Percentiles rank a stretch among this genome's conserved stretches.
These are phyloP conservation scores for Dianthus caryophyllus DNA, from an alignment of 148 eudicot genomes.

Conservation along the genomic window DNA sequence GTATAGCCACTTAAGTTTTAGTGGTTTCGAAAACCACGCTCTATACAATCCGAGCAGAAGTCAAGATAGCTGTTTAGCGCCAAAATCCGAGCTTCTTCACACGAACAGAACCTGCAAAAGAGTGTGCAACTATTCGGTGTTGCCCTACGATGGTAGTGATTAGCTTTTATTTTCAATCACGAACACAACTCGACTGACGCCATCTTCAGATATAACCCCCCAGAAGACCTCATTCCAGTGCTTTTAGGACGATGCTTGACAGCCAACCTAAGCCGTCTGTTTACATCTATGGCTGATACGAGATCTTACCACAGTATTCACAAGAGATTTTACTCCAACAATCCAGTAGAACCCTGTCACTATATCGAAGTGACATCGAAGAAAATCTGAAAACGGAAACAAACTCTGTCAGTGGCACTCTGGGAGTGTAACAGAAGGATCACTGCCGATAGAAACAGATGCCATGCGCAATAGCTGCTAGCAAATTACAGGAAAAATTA, in stretches of 20 bases:
- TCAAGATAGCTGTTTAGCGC: constrained; percentile 15
- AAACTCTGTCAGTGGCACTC: constrained; percentile 5
- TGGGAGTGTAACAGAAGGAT: no score
- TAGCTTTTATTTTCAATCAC: constrained; percentile 22
- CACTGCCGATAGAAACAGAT: no score
- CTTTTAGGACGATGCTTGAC: constrained; percentile 15
- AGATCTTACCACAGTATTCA: constrained; percentile 28
- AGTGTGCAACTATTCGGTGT: constrained; percentile 15
- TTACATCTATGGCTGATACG: constrained; percentile 20
- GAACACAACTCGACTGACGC: no score
- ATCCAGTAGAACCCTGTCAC: constrained; percentile 27
- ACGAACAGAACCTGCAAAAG: constrained; percentile 15
- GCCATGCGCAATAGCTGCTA: no score
- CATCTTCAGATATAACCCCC: constrained; percentile 12
- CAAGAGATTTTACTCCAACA: constrained; percentile 22
- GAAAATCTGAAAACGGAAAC: constrained; percentile 18
- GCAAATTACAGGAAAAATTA: no score
- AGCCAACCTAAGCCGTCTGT: constrained; percentile 16
- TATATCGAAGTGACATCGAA: constrained; percentile 7
- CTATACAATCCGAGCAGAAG: constrained; percentile 30
- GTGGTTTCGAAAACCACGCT: constrained; percentile 21
- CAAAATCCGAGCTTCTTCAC: constrained; percentile 22
- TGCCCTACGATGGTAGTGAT: constrained; percentile 15
- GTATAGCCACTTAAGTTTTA: constrained; percentile 22
- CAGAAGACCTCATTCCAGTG: constrained; percentile 23